These are phyloP conservation scores for Dionaea muscipula DNA, from an alignment of 179 eudicot species.

Conservation along the genomic window DNA sequence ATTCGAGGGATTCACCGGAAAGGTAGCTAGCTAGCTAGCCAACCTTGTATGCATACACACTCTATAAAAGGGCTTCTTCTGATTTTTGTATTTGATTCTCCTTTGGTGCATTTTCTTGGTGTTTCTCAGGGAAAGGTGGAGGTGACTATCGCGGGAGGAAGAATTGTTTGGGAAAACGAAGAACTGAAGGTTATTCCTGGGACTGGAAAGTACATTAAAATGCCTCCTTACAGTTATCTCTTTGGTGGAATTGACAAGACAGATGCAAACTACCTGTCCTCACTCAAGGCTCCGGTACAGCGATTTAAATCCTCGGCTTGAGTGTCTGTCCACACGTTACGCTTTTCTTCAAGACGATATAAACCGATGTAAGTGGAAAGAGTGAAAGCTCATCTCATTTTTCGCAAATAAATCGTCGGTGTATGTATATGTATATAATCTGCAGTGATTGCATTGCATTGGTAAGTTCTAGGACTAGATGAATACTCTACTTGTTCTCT, in stretches of 20 bases:
- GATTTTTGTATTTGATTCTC: background rate
- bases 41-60: background rate
- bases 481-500: too few relatives aligned
- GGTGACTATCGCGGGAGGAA: slow-evolving; percentile 89
- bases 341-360: too few relatives aligned
- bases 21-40: slow-evolving; percentile 50
- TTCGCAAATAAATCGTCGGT: too few relatives aligned
- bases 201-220: slow-evolving; percentile 62
- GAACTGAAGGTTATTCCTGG: slow-evolving; percentile 60
- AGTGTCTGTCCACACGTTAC: background rate
- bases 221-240: slow-evolving; percentile 70
- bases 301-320: slow-evolving; percentile 27
- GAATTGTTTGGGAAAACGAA: slow-evolving; percentile 66
- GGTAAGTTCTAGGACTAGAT: too few relatives aligned
- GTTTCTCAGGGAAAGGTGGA: slow-evolving; percentile 74
- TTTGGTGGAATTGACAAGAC: slow-evolving; percentile 70
- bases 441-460: too few relatives aligned
- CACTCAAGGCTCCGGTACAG: slow-evolving; percentile 70
- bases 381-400: too few relatives aligned
- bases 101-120: background rate
- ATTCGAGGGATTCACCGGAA: slow-evolving; percentile 68
- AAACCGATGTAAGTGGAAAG: too few relatives aligned
- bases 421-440: too few relatives aligned
- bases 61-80: background rate
- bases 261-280: slow-evolving; percentile 50